phyloP scores from a whole-genome alignment of 2,329 filamentous ascomycete species.

The Plectosphaerella plurivora region DNA sequence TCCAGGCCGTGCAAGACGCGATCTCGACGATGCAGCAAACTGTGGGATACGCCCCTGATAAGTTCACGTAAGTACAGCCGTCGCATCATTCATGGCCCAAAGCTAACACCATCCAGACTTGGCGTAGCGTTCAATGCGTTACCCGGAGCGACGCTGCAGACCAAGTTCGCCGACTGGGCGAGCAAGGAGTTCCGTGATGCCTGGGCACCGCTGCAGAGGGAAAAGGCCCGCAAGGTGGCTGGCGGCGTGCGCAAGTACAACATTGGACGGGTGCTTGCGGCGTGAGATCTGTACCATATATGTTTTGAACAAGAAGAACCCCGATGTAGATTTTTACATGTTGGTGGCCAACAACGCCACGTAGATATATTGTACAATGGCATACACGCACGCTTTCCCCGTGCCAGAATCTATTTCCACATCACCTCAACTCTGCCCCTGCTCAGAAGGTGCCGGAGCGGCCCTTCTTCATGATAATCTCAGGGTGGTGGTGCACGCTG shows the following conservation, averaged over 20 bases:
- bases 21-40: constrained; percentile 63
- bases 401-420: constrained; percentile 14
- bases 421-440: not conserved
- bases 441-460: not conserved
- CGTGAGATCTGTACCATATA: constrained; percentile 36
- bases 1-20: constrained; percentile 62
- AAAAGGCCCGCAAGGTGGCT: constrained; percentile 39
- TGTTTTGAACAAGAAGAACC: constrained; percentile 5
- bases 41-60: constrained; percentile 63
- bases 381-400: constrained; percentile 7
- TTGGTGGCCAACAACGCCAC: not conserved
- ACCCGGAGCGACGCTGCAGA: constrained; percentile 60
- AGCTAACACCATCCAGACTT: constrained; percentile 44
- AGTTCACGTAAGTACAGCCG: constrained; percentile 59
- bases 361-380: constrained; percentile 11
- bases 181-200: constrained; percentile 59
- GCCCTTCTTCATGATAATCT: constrained; percentile 53
- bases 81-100: not conserved
- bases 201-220: constrained; percentile 63
- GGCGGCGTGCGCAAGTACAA: constrained; percentile 45
- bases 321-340: constrained; percentile 9
- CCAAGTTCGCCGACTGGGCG: constrained; percentile 71
- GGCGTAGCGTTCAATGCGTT: constrained; percentile 74
- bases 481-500: constrained; percentile 83
- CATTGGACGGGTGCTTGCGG: constrained; percentile 41